Evolutionary conservation across 192 early-diverging fungal genomes (phyloP).

Genomic region (Pecoramyces ruminantium): DNA sequence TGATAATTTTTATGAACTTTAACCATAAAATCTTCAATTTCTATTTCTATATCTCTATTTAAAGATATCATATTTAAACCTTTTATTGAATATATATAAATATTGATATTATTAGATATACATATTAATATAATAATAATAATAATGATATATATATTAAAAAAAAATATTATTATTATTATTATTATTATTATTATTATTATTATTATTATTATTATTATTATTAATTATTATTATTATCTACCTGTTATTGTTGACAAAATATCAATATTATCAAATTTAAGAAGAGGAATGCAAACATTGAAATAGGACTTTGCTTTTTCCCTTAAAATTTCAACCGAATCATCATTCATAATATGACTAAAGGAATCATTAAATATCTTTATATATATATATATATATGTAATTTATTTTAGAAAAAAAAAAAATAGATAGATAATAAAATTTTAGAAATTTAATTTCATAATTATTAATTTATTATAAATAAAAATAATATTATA

Average conservation of each 20-base stretch:
- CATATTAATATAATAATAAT: no score
- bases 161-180: no score
- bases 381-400: not conserved
- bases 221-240: no score
- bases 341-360: not conserved
- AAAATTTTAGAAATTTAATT: no score
- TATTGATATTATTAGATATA: not conserved
- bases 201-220: no score
- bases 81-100: not conserved
- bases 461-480: no score
- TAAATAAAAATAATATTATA: no score
- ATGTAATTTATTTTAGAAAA: no score
- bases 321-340: not conserved
- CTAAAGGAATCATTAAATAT: not conserved
- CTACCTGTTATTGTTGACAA: not conserved
- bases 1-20: not conserved
- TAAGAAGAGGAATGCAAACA: not conserved
- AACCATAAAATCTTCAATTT: not conserved
- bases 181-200: no score
- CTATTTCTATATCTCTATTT: not conserved
- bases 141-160: no score
- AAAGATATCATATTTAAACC: not conserved
- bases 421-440: no score
- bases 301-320: not conserved
- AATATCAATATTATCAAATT: not conserved